phyloP scores from a whole-genome alignment of 2,329 filamentous ascomycete species.

The Delphinella strobiligena region DNA sequence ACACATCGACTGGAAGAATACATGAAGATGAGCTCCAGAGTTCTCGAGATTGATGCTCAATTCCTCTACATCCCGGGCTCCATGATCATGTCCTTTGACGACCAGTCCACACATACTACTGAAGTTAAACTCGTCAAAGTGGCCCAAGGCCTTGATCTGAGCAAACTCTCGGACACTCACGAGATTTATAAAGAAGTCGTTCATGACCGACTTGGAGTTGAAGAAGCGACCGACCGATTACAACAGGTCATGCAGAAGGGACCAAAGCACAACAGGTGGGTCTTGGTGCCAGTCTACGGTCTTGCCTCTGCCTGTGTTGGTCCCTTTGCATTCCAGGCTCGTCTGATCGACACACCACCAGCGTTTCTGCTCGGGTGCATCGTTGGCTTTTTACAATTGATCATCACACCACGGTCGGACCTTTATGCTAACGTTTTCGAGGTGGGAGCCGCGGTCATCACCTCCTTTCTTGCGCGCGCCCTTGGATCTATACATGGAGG shows the following conservation, averaged over 20 bases:
- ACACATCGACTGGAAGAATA: constrained; percentile 88
- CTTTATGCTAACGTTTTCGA: constrained; percentile 48
- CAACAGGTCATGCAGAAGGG: constrained; percentile 49
- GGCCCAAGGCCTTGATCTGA: constrained; percentile 58
- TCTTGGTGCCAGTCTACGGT: constrained; percentile 56
- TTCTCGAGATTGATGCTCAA: constrained; percentile 78
- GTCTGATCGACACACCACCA: constrained; percentile 66
- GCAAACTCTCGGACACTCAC: constrained; percentile 61
- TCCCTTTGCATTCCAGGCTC: constrained; percentile 67
- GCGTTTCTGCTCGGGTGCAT: constrained; percentile 65
- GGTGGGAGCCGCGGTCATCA: constrained; percentile 36
- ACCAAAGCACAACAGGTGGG: constrained; percentile 38
- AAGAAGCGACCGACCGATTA: constrained; percentile 53
- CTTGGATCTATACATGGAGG: constrained; percentile 35
- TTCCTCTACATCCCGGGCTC: constrained; percentile 84
- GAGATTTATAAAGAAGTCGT: constrained; percentile 74
- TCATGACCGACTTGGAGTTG: constrained; percentile 60
- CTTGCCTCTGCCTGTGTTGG: constrained; percentile 65
- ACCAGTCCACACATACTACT: constrained; percentile 60
- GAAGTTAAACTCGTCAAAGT: constrained; percentile 65
- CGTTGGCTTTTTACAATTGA: constrained; percentile 61
- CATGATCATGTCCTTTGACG: constrained; percentile 89
- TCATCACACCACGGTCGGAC: constrained; percentile 61
- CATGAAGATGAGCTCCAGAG: constrained; percentile 78
- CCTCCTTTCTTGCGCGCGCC: constrained; percentile 36